Evolutionary conservation across 2,329 filamentous ascomycete genomes (phyloP).

Genomic region (Calonectria henricotiae): DNA sequence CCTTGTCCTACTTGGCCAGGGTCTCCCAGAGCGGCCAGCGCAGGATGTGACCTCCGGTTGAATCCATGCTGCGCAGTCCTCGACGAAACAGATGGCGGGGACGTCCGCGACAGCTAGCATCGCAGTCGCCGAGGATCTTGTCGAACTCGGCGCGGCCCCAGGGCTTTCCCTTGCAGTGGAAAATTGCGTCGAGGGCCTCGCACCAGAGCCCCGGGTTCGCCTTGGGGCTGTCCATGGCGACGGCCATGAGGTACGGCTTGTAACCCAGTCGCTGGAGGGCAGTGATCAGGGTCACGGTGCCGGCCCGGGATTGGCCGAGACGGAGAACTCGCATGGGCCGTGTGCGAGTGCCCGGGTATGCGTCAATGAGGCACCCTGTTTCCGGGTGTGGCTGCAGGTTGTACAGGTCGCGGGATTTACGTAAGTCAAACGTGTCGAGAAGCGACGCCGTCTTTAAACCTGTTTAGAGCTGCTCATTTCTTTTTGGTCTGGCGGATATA

Average conservation of each 20-base stretch:
- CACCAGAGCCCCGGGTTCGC: constrained; percentile 40
- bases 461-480: neutral
- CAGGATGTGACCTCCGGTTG: constrained; percentile 32
- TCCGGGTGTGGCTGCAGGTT: constrained; percentile 41
- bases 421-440: constrained; percentile 18
- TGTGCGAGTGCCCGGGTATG: constrained; percentile 35
- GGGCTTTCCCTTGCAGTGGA: constrained; percentile 34
- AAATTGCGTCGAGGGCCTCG: constrained; percentile 46
- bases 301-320: constrained; percentile 41
- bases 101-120: constrained; percentile 37
- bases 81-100: constrained; percentile 41
- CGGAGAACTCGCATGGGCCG: constrained; percentile 44
- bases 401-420: constrained; percentile 23
- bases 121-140: constrained; percentile 39
- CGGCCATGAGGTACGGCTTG: constrained; percentile 40
- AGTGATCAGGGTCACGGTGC: constrained; percentile 27
- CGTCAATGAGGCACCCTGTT: constrained; percentile 43
- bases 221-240: constrained; percentile 32
- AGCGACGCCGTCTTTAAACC: neutral
- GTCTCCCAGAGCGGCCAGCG: constrained; percentile 46
- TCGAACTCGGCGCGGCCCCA: constrained; percentile 45
- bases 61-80: constrained; percentile 43
- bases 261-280: constrained; percentile 41
- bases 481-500: neutral
- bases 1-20: constrained; percentile 31